A percentile compares a stretch with the other conserved stretches of the same genome.
Conservation (phyloP, 2,329 filamentous ascomycete species). For the Myotisia sp. region DNA sequence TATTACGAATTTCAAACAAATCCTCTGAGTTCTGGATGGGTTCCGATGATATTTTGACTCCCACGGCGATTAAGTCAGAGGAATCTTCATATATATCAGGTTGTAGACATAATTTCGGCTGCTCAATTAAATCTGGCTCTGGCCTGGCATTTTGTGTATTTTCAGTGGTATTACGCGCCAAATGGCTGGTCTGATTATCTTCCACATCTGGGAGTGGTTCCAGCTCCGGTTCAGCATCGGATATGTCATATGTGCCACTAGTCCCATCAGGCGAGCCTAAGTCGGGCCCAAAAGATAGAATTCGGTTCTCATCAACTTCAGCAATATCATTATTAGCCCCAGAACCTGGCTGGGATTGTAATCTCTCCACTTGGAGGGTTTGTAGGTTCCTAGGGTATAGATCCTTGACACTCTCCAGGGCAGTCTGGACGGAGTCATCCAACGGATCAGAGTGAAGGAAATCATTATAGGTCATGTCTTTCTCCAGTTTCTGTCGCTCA, state of each 20-base stretch:
- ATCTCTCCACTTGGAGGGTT: constrained; percentile 34
- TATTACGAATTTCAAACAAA: constrained; percentile 21
- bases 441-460: constrained; percentile 46
- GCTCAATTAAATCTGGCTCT: too few relatives aligned
- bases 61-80: constrained; percentile 17
- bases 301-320: constrained; percentile 51
- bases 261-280: not conserved
- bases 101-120: too few relatives aligned
- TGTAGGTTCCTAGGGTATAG: constrained; percentile 59
- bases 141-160: too few relatives aligned
- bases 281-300: constrained; percentile 31
- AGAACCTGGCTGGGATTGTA: not conserved
- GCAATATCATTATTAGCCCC: constrained; percentile 18
- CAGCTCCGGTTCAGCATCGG: too few relatives aligned
- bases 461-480: constrained; percentile 40
- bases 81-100: too few relatives aligned
- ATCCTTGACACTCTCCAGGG: constrained; percentile 72
- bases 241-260: too few relatives aligned
- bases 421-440: constrained; percentile 54
- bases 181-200: too few relatives aligned
- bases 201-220: too few relatives aligned
- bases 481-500: constrained; percentile 41
- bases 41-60: constrained; percentile 17
- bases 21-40: constrained; percentile 17
- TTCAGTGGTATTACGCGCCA: too few relatives aligned